phyloP scores from a whole-genome alignment of 176 grass and related monocot species.

The Zizania latifolia region DNA sequence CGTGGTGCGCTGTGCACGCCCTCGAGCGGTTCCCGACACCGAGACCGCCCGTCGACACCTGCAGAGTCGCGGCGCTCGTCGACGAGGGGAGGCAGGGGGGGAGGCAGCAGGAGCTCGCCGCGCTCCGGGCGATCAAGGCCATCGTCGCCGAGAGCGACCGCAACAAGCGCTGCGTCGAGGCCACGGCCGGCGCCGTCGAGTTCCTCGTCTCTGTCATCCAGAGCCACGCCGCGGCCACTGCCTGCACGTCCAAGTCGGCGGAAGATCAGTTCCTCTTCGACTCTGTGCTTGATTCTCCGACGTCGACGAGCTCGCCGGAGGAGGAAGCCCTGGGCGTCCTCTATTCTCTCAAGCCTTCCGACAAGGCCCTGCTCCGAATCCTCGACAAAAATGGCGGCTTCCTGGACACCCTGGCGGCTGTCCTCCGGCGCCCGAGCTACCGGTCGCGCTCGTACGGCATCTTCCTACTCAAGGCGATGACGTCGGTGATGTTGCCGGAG shows the following conservation, averaged over 20 bases:
- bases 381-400: conserved; percentile 18
- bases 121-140: conserved; percentile 44
- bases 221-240: not conserved
- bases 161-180: conserved; percentile 44
- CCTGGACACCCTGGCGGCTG: conserved; percentile 16
- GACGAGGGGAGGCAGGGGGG: conserved; percentile 11
- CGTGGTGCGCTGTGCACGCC: conserved; percentile 58
- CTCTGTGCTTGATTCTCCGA: conserved; percentile 13
- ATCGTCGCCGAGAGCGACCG: conserved; percentile 55
- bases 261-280: not conserved
- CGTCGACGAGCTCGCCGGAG: conserved; percentile 17
- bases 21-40: conserved; percentile 69
- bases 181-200: conserved; percentile 19
- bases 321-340: conserved; percentile 53
- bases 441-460: conserved; percentile 42
- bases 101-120: not conserved
- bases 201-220: conserved; percentile 31
- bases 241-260: not conserved
- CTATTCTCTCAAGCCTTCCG: conserved; percentile 44
- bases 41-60: conserved; percentile 32
- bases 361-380: conserved; percentile 24
- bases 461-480: conserved; percentile 38
- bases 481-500: conserved; percentile 19
- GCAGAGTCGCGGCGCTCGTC: conserved; percentile 37
- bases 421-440: conserved; percentile 49